Conservation (phyloP, 2,329 filamentous ascomycete species). For the Pyrenochaeta sp. region DNA sequence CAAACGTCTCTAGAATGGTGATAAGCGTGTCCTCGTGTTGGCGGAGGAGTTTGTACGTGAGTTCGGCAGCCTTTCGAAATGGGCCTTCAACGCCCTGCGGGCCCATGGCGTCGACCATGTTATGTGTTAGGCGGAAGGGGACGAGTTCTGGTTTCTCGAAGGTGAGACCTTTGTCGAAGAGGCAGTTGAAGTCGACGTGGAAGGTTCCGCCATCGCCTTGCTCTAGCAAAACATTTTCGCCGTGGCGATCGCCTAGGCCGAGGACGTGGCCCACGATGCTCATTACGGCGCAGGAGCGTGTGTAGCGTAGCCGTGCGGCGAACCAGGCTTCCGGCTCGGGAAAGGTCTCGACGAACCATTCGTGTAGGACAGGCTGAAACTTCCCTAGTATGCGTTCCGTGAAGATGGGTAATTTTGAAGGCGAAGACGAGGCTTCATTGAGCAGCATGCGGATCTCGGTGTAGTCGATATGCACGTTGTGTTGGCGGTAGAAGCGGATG, state of each 20-base stretch:
- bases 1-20: constrained; percentile 95
- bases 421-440: constrained; percentile 70
- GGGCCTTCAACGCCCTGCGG: constrained; percentile 91
- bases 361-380: constrained; percentile 84
- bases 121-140: constrained; percentile 96
- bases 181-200: constrained; percentile 99
- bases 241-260: constrained; percentile 91
- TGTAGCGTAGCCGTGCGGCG: constrained; percentile 84
- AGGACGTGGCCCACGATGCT: constrained; percentile 98
- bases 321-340: constrained; percentile 95
- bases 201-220: constrained; percentile 93
- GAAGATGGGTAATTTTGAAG: constrained; percentile 74
- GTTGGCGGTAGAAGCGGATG: constrained; percentile 77
- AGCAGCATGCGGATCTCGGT: constrained; percentile 70
- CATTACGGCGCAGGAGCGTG: constrained; percentile 95
- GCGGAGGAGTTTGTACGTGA: constrained; percentile 82
- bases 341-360: constrained; percentile 97
- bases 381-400: constrained; percentile 71
- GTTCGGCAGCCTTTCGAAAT: constrained; percentile 88
- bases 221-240: constrained; percentile 95
- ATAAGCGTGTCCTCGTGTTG: constrained; percentile 96
- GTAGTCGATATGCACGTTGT: constrained; percentile 70
- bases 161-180: constrained; percentile 96
- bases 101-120: constrained; percentile 98
- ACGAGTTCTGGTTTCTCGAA: constrained; percentile 95